Evolutionary conservation across 2,329 filamentous ascomycete genomes (phyloP).

Genomic region (Neoscytalidium dimidiatum): DNA sequence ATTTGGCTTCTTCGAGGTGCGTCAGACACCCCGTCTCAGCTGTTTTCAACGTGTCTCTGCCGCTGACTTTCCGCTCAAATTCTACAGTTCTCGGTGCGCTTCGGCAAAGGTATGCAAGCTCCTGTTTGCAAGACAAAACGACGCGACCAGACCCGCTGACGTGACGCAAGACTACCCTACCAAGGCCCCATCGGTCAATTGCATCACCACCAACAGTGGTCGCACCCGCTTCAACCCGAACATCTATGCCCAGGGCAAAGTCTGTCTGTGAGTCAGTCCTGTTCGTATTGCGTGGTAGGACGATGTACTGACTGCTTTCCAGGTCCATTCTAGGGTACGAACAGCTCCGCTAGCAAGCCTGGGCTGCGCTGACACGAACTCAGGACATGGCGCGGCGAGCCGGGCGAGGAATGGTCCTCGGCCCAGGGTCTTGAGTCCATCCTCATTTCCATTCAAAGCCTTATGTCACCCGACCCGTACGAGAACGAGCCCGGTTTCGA

Average conservation of each 20-base stretch:
- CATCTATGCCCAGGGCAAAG: slow-evolving; percentile 87
- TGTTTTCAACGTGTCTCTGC: neutral
- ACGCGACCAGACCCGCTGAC: neutral
- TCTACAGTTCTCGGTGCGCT: slow-evolving; percentile 71
- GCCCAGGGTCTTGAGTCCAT: slow-evolving; percentile 95
- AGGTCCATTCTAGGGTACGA: slow-evolving; percentile 83
- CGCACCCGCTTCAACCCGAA: slow-evolving; percentile 94
- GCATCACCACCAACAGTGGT: slow-evolving; percentile 85
- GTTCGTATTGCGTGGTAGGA: neutral
- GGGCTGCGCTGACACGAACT: slow-evolving; percentile 26
- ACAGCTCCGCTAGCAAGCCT: slow-evolving; percentile 11
- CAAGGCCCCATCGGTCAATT: slow-evolving; percentile 61
- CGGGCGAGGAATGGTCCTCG: slow-evolving; percentile 93
- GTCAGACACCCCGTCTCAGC: slow-evolving; percentile 23
- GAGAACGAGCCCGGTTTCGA: slow-evolving; percentile 97
- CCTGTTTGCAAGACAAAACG: neutral
- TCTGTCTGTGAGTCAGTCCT: slow-evolving; percentile 73
- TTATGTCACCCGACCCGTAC: slow-evolving; percentile 93
- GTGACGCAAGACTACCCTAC: slow-evolving; percentile 74
- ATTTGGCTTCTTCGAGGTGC: slow-evolving; percentile 93
- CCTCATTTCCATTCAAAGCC: slow-evolving; percentile 89
- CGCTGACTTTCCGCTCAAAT: neutral
- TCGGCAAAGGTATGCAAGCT: slow-evolving; percentile 64
- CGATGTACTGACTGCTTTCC: slow-evolving; percentile 21
- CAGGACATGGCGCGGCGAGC: slow-evolving; percentile 90